Evolutionary conservation across 768 basidiomycete genomes (phyloP), one percentile per base, ranked within the genome.

Genomic region (Boletus subcaerulescens): DNA sequence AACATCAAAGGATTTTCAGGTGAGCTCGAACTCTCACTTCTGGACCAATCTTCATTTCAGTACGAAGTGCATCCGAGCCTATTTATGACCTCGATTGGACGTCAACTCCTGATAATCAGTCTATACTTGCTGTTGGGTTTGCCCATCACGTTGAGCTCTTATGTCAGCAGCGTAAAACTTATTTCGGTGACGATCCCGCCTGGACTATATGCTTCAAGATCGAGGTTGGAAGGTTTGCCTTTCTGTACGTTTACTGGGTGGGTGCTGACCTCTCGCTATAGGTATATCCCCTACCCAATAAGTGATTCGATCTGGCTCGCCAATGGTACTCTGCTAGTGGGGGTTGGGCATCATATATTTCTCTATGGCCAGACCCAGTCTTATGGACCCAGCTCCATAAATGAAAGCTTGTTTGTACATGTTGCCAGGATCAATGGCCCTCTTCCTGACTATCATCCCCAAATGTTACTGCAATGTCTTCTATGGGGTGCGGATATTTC

Each of bases 1-100:
- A 97, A 69, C 89, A 86, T 65, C 77, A 79, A 40, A 76, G 78
- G 38, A 68, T 82, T 14, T 86, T 82, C 56, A 77, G 75, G 91
- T 91, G 63, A 60, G 76, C 60, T 39, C 32, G 7, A 32, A 15
- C 32, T 41, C 20, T 43, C 18, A 17, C 14, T 41, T 42, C 10
- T 24, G n/a, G 17, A n/a, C 10, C 45, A 14, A 40, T 22, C 15
- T 49, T 53, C 17, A 60, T 50, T 22, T 35, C 26, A 14, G 26
- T 39, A 35, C 31, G 35, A 56, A 66, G 64, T 56, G 61, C 69
- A 35, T 69, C 74, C 17, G 86, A 91, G 62, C 75, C 74, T 17
- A 82, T 97, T 41, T 80, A 85, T 54, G 93, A 95, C 64, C 78
- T 97, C 22, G 93, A 96, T 68, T 97, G 94, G 94, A 91, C 89